Evolutionary conservation across 208 protist genomes (phyloP).

Genomic region (Leptomonas seymouri): DNA sequence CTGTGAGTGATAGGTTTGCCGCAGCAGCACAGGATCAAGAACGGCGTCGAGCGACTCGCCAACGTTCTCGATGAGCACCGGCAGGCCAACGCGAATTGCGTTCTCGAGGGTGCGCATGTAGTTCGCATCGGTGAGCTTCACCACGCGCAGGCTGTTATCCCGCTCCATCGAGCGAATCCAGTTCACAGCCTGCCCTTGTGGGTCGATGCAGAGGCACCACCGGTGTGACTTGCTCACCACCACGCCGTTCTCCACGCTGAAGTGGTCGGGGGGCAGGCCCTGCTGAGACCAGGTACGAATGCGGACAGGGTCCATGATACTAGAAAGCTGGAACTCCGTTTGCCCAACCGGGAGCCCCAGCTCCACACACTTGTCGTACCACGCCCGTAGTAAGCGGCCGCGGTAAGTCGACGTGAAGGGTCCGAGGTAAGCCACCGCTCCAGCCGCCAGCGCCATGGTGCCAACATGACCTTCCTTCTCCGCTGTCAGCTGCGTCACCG

Average conservation of each 20-base stretch:
- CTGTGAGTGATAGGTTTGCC: conserved; percentile 93
- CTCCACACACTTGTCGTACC: conserved; percentile 69
- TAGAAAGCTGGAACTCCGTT: conserved; percentile 78
- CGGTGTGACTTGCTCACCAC: conserved; percentile 88
- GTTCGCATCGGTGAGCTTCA: conserved; percentile 92
- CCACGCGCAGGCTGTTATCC: conserved; percentile 90
- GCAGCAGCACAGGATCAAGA: conserved; percentile 95
- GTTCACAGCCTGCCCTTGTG: conserved; percentile 95
- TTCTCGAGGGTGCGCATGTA: conserved; percentile 95
- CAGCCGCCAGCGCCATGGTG: conserved; percentile 86
- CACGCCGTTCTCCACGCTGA: conserved; percentile 94
- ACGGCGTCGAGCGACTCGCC: conserved; percentile 96
- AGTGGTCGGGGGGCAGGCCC: conserved; percentile 94
- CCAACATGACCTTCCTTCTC: conserved; percentile 70
- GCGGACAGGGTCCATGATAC: conserved; percentile 91
- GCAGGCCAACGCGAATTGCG: conserved; percentile 94
- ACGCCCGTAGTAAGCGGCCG: conserved; percentile 68
- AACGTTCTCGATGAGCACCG: conserved; percentile 97
- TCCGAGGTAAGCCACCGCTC: conserved; percentile 92
- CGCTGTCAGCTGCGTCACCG: conserved; percentile 66
- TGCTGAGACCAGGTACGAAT: conserved; percentile 94
- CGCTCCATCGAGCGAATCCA: conserved; percentile 96
- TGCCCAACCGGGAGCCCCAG: conserved; percentile 72
- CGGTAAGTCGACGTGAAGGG: conserved; percentile 92
- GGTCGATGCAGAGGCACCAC: conserved; percentile 96